Evolutionary conservation across 2,329 filamentous ascomycete genomes (phyloP).

Genomic region (Knoxdaviesia capensis): DNA sequence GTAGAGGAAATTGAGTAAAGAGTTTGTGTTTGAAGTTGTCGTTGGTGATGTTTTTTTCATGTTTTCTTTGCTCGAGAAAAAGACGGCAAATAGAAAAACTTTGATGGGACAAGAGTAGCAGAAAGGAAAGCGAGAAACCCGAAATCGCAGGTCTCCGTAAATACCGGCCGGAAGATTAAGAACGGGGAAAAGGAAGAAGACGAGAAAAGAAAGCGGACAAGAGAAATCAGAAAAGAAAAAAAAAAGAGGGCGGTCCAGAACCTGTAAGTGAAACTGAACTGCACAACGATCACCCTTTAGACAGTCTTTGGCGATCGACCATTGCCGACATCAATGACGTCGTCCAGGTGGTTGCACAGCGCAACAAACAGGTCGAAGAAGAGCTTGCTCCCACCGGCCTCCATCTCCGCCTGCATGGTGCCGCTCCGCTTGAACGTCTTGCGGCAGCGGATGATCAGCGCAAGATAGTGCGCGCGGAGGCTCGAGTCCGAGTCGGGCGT

Average conservation of each 20-base stretch:
- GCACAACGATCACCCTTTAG: slow-evolving; percentile 14
- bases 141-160: too few species aligned
- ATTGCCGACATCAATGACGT: slow-evolving; percentile 73
- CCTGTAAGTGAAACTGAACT: background rate
- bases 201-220: background rate
- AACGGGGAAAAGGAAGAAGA: background rate
- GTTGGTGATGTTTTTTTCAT: too few species aligned
- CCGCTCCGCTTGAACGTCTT: slow-evolving; percentile 96
- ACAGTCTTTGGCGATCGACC: slow-evolving; percentile 37
- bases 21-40: too few species aligned
- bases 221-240: background rate
- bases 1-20: too few species aligned
- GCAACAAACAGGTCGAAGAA: slow-evolving; percentile 98
- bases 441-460: slow-evolving; percentile 90
- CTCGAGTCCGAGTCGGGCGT: slow-evolving; percentile 83
- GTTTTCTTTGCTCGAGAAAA: too few species aligned
- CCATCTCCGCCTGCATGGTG: slow-evolving; percentile 98
- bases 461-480: slow-evolving; percentile 90
- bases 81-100: too few species aligned
- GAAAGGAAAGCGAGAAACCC: too few species aligned
- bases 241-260: background rate
- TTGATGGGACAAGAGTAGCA: too few species aligned
- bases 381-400: slow-evolving; percentile 71
- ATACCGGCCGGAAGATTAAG: too few species aligned
- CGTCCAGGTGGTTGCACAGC: slow-evolving; percentile 96